Base-by-base conservation (phyloP, 2,329 filamentous ascomycete genomes). In the Magnaporthiopsis incrustans region DNA sequence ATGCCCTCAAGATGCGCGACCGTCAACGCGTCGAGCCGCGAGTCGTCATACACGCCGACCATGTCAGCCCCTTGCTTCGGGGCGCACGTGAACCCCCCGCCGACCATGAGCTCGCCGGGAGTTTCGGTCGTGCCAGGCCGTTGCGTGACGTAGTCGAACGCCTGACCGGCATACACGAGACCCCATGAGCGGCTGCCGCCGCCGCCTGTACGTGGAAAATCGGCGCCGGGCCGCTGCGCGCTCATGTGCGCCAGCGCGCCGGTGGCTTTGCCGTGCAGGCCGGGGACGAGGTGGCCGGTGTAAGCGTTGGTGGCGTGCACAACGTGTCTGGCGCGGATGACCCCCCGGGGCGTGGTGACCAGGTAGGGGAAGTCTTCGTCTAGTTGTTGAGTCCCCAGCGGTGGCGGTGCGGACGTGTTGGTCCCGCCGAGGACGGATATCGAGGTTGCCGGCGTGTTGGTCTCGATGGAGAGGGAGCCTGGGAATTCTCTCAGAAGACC, bases 341-440 rank as follows among this genome's bases (percentile, higher is more conserved):
- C 63, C 12, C 71, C 71, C 3, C 67, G 67, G 4, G 67, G 38
- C 7, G 72, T 73, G 22, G 63, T 38, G 14, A 71, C 60, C 0
- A 59, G 26, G 65, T 65, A 68, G 25, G 33, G 56, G 33, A 61
- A 64, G 12, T 50, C 38, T 38, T 53, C 57, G 53, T 64, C 64
- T 6, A 59, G 58, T 2, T 33, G 22, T 12, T 57, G 30, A 14
- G 56, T 10, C 84, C 82, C 3, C 86, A 69, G 1, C 87, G 77
- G 62, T 84, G 78, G 30, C 30, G 30, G 71, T 0, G 81, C 76
- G 67, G 81, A 81, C 6, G 75, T 82, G 66, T 88, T 87, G 1
- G 83, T 87, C 10, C 82, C 82, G 67, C 88, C 82, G 2, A 87
- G 75, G 1, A 88, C 74, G 63, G 86, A 62, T 1, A 65, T 30